Evolutionary conservation across 176 grass and related monocot genomes (phyloP).

Genomic region (Oryza glaberrima): DNA sequence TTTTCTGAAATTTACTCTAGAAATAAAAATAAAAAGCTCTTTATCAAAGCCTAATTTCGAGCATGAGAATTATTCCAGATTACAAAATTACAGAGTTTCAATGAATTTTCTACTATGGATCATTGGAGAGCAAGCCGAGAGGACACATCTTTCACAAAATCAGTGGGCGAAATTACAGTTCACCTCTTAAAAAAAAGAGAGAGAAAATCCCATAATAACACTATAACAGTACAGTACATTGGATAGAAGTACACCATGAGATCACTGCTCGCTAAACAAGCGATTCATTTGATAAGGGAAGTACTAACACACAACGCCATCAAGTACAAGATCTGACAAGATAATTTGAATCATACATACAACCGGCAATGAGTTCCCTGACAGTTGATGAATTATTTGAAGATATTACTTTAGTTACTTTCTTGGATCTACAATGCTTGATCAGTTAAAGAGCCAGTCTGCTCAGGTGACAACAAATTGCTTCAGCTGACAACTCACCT

Average conservation of each 20-base stretch:
- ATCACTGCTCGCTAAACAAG: not conserved
- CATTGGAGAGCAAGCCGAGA: not conserved
- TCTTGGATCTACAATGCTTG: constrained; percentile 19
- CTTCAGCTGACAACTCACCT: not conserved
- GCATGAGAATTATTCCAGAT: not conserved
- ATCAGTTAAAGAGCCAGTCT: not conserved
- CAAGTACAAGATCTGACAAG: not conserved
- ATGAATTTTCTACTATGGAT: not conserved
- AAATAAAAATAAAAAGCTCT: not conserved
- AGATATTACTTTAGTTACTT: not conserved
- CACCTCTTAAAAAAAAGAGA: no score
- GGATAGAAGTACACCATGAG: not conserved
- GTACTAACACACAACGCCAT: not conserved
- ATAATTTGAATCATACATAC: not conserved
- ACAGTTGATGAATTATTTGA: no score
- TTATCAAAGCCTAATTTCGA: not conserved
- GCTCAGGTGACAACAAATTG: not conserved
- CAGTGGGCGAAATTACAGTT: not conserved
- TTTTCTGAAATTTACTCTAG: no score
- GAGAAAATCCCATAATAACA: not conserved
- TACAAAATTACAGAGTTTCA: no score
- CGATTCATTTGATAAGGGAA: not conserved
- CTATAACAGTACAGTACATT: not conserved
- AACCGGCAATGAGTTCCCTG: no score
- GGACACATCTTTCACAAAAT: not conserved